Evolutionary conservation across 2,329 filamentous ascomycete genomes (phyloP), one percentile per base, ranked within the genome.

Genomic region (Lizonia empirigonia): DNA sequence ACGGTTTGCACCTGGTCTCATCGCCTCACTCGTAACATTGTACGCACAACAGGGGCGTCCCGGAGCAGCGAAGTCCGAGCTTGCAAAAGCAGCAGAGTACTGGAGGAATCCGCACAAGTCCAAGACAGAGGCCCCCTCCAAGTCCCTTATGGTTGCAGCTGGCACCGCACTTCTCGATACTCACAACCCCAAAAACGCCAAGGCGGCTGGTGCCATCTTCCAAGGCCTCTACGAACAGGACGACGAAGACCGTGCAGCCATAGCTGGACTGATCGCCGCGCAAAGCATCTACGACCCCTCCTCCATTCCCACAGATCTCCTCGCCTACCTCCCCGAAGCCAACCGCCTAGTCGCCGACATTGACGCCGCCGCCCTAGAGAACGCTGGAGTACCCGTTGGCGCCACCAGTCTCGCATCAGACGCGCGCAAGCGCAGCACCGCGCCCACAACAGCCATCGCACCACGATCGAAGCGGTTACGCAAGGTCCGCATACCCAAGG

Each of bases 231-330:
- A 88, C 57, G 75, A 82, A 2, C 80, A 85, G 51, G 81, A 91
- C 33, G 77, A 82, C n/a, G 78, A 77, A 30, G 90, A 96, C 62
- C 82, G 81, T 24, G 81, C 88, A 46, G 86, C 89, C 1, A 83
- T 85, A 13, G 91, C 91, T 7, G 94, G 94, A 1, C 84, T 94
- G n/a, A 84, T 97, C 7, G 94, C 94, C 3, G 87, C 91, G 8
- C 85, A 89, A 62, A 88, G 89, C 22, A 83, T 83, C 2, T 78
- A 77, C 1, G 80, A 88, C 54, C 80, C 82, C 1, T 69, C 79
- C 7, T 82, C 82, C 55, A 77, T 85, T 16, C 74, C 83, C 45
- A 68, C 80, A 0, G 77, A 72, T 13, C 68, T 87, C 48, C 74
- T 85, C 8, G 74, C 78, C 15, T 77, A 78, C 33, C 79, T 92